Conservation (phyloP, 75 land plant genomes). For the Cupressus sempervirens region DNA sequence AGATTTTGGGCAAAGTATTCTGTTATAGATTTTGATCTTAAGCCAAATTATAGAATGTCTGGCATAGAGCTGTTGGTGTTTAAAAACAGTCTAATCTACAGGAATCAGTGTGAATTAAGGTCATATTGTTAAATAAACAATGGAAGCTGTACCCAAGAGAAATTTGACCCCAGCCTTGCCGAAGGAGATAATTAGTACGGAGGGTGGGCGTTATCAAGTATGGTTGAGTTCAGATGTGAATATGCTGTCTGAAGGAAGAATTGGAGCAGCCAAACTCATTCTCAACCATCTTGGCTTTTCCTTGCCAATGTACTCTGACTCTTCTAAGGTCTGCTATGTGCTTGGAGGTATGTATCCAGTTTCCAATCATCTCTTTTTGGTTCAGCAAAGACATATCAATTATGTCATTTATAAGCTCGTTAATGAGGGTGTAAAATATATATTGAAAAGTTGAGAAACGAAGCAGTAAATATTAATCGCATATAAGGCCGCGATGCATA, state of each 20-base stretch:
- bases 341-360: constrained; percentile 48
- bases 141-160: constrained; percentile 17
- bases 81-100: too few species aligned
- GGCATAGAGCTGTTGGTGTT: too few species aligned
- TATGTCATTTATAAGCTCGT: not conserved
- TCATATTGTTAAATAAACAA: not conserved
- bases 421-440: not conserved
- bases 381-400: not conserved
- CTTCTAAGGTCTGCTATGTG: constrained; percentile 65
- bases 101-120: too few species aligned
- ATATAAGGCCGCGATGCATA: too few species aligned
- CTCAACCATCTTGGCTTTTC: constrained; percentile 48
- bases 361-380: constrained; percentile 5
- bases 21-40: too few species aligned
- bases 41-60: too few species aligned
- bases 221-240: constrained; percentile 53
- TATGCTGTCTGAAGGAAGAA: constrained; percentile 52
- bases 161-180: constrained; percentile 46
- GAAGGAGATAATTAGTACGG: constrained; percentile 35
- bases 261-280: constrained; percentile 59
- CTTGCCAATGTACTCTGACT: constrained; percentile 68
- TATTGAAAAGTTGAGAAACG: not conserved
- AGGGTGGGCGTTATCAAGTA: constrained; percentile 53
- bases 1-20: too few species aligned
- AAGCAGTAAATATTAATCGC: too few species aligned